Percentiles rank a stretch among this genome's conserved stretches.
Conservation (phyloP, 2,329 filamentous ascomycete species). For the Septoria petroselini region DNA sequence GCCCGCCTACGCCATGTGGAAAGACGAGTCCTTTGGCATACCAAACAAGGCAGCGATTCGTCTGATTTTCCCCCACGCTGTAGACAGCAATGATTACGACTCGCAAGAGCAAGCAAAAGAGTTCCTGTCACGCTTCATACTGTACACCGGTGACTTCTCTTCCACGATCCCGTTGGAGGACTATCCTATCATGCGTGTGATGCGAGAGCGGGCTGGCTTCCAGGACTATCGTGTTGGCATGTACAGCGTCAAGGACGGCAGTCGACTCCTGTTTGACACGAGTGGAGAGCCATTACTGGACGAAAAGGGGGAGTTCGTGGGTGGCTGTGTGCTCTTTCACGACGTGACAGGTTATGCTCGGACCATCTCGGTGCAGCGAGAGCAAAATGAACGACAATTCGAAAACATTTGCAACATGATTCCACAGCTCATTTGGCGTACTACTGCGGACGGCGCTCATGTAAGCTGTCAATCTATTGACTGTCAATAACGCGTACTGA, state of each 20-base stretch:
- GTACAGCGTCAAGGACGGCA: conserved; percentile 53
- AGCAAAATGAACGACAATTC: conserved; percentile 70
- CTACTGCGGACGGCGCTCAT: conserved; percentile 60
- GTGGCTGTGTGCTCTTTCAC: conserved; percentile 67
- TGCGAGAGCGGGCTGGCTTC: conserved; percentile 61
- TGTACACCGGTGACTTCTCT: conserved; percentile 67
- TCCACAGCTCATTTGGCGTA: conserved; percentile 63
- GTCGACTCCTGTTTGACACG: conserved; percentile 60
- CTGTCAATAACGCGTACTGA: no score
- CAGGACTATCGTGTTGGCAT: conserved; percentile 61
- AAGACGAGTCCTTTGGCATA: conserved; percentile 69
- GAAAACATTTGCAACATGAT: conserved; percentile 68
- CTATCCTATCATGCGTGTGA: conserved; percentile 63
- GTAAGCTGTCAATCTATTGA: no score
- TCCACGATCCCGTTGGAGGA: conserved; percentile 57
- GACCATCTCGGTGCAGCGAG: conserved; percentile 66
- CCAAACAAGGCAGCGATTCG: conserved; percentile 63
- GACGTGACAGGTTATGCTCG: conserved; percentile 69
- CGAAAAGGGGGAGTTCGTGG: conserved; percentile 66
- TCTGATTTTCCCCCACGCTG: conserved; percentile 38
- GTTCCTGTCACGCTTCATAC: conserved; percentile 57
- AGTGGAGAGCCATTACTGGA: conserved; percentile 67
- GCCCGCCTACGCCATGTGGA: conserved; percentile 77
- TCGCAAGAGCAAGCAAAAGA: conserved; percentile 45
- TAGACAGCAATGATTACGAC: conserved; percentile 36